Conservation (phyloP, 108 stramenopile genomes). For the Aurantiochytrium sp. region DNA sequence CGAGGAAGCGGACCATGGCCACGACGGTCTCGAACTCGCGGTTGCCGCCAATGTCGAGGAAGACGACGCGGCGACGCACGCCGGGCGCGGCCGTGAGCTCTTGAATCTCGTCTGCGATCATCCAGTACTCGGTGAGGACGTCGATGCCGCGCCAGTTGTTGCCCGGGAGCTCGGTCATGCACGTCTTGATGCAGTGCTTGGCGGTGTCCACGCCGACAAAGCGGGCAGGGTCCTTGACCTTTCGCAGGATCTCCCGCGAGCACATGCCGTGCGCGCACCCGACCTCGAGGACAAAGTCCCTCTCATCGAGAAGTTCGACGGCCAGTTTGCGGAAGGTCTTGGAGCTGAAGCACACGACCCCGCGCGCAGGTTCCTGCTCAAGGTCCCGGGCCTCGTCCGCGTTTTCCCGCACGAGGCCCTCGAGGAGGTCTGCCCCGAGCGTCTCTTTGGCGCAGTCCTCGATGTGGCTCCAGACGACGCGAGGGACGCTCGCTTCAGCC, state of each 20-base stretch:
- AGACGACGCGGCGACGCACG: neutral
- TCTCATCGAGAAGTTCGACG: neutral
- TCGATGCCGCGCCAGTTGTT: neutral
- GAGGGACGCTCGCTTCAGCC: no score
- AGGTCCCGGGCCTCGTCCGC: neutral
- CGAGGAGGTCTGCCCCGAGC: neutral
- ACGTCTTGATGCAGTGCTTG: neutral
- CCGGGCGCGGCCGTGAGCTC: neutral
- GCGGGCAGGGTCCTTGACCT: neutral
- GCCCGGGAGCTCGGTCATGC: neutral
- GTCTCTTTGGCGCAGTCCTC: neutral
- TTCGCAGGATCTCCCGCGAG: neutral
- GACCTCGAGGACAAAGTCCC: slow-evolving; percentile 13
- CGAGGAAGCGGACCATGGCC: neutral
- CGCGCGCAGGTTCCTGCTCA: neutral
- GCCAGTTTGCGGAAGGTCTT: neutral
- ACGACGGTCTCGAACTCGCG: slow-evolving; percentile 9
- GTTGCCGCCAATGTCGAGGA: slow-evolving; percentile 19
- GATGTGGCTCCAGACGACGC: neutral
- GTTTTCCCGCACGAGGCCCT: neutral
- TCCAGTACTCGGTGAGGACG: neutral
- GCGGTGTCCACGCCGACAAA: neutral
- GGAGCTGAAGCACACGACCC: neutral
- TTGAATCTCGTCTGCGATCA: neutral
- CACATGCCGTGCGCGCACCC: slow-evolving; percentile 7